phyloP scores from a whole-genome alignment of 1,284 basidiomycete species.

The Pholiota adiposa region DNA sequence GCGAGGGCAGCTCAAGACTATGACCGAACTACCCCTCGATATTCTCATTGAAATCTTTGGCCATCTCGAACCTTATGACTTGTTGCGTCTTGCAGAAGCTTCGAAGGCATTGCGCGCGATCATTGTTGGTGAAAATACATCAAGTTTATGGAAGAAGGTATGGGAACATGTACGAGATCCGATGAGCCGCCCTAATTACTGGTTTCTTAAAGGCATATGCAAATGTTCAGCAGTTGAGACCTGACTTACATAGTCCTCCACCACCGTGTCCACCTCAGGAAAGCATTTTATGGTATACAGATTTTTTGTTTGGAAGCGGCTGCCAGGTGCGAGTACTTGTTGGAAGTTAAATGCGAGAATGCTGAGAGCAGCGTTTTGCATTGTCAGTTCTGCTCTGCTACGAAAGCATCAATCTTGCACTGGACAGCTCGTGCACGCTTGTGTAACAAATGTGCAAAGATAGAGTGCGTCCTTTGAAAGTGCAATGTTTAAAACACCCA shows the following conservation, averaged over 20 bases:
- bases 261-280: constrained; percentile 23
- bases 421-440: constrained; percentile 13
- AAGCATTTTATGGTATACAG: constrained; percentile 23
- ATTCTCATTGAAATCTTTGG: constrained; percentile 28
- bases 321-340: constrained; percentile 18
- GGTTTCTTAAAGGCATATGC: constrained; percentile 22
- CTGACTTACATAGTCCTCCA: neutral
- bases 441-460: constrained; percentile 17
- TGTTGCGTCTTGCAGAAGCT: constrained; percentile 18
- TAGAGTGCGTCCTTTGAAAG: neutral
- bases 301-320: constrained; percentile 25
- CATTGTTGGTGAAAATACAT: constrained; percentile 1
- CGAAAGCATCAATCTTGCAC: constrained; percentile 14
- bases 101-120: constrained; percentile 24
- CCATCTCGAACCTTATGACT: constrained; percentile 20
- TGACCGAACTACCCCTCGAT: constrained; percentile 28
- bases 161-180: too few relatives aligned
- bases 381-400: constrained; percentile 19
- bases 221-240: constrained; percentile 5
- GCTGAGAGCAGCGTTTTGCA: neutral
- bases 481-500: neutral
- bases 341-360: neutral
- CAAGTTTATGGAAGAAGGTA: constrained; percentile 33
- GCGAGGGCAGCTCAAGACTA: constrained; percentile 24
- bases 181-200: neutral